Evolutionary conservation across 2,329 filamentous ascomycete species (phyloP).

Genomic region (Magnaporthiopsis rhizophila): DNA sequence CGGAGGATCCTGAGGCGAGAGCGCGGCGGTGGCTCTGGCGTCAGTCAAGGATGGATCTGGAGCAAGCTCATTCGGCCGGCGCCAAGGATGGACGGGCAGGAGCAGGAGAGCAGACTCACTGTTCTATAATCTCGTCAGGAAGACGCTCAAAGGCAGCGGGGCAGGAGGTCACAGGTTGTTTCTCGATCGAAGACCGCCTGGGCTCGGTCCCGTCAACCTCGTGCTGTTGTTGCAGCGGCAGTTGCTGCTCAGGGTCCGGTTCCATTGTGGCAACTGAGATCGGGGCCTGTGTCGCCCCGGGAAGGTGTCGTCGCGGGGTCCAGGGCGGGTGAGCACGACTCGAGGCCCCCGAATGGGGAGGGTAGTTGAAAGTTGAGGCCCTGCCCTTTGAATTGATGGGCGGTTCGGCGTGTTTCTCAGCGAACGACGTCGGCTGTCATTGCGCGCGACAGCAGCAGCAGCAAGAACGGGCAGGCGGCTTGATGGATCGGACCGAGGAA

Average conservation of each 20-base stretch:
- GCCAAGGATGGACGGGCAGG: background rate
- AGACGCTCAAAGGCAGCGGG: slow-evolving; percentile 44
- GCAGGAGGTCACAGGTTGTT: slow-evolving; percentile 22
- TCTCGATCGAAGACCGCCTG: slow-evolving; percentile 22
- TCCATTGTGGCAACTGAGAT: background rate
- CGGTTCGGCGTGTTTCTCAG: background rate
- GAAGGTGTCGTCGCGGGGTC: background rate
- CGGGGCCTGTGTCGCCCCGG: background rate
- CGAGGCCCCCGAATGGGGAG: background rate
- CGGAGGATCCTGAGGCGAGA: slow-evolving; percentile 46
- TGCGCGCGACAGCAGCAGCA: too few relatives aligned
- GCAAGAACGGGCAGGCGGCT: background rate
- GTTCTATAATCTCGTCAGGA: slow-evolving; percentile 62
- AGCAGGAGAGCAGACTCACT: slow-evolving; percentile 37
- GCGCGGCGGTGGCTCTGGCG: slow-evolving; percentile 7
- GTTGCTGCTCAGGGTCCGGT: background rate
- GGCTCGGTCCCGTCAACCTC: too few relatives aligned
- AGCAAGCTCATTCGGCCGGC: background rate
- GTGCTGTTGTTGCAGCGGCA: background rate
- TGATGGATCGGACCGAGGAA: background rate
- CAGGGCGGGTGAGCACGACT: background rate
- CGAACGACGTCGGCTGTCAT: background rate
- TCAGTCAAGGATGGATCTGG: slow-evolving; percentile 8
- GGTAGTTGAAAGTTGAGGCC: background rate
- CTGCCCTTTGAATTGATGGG: background rate